Conservation (phyloP, 106 monocot genomes). For the Narthecium ossifragum region DNA sequence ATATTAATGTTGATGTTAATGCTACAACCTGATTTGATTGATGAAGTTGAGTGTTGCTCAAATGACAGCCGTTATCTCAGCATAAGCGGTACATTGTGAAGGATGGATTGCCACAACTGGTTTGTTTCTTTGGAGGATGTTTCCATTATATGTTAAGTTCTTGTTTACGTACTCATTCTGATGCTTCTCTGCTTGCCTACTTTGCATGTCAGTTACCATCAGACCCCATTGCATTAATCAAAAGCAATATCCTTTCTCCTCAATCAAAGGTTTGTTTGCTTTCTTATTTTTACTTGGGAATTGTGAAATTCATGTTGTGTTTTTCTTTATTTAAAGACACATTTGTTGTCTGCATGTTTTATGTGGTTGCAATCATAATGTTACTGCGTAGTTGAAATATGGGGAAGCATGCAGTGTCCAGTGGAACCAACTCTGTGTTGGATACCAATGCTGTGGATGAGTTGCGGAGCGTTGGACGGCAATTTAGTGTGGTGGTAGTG, state of each 20-base stretch:
- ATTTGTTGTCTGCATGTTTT: too few relatives aligned
- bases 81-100: slow-evolving; percentile 79
- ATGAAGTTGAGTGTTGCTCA: slow-evolving; percentile 5
- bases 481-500: too few relatives aligned
- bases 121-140: slow-evolving; percentile 14
- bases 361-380: too few relatives aligned
- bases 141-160: neutral
- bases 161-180: neutral
- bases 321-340: too few relatives aligned
- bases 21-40: neutral
- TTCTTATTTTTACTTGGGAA: too few relatives aligned
- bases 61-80: slow-evolving; percentile 80
- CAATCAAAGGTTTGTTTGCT: slow-evolving; percentile 92
- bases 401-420: too few relatives aligned
- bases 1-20: too few relatives aligned
- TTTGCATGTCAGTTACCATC: slow-evolving; percentile 60
- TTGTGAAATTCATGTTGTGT: too few relatives aligned
- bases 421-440: too few relatives aligned
- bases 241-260: slow-evolving; percentile 71
- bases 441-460: too few relatives aligned
- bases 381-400: too few relatives aligned
- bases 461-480: too few relatives aligned
- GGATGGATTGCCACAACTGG: slow-evolving; percentile 78
- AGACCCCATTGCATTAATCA: slow-evolving; percentile 73
- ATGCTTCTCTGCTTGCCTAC: neutral